A percentile compares a stretch with the other conserved stretches of the same genome.
phyloP scores from a whole-genome alignment of 305 asterid species.

The Coffea humblotiana region DNA sequence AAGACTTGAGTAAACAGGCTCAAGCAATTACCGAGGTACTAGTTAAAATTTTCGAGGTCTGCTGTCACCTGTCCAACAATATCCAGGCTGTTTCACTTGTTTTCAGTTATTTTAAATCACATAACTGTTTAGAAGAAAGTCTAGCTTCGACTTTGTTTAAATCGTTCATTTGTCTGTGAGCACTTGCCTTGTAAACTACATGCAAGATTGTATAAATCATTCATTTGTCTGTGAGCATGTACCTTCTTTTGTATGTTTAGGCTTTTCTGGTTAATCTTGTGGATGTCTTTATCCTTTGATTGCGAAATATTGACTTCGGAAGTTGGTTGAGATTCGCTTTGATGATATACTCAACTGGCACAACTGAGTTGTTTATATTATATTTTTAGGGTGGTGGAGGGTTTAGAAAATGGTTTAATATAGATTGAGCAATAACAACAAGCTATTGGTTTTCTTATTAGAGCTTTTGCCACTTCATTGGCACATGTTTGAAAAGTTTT shows the following conservation, averaged over 20 bases:
- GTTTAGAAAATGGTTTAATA: neutral
- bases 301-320: neutral
- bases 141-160: neutral
- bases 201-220: neutral
- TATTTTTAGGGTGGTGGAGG: neutral
- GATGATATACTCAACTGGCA: neutral
- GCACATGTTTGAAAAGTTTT: neutral
- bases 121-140: neutral
- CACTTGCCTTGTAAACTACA: neutral
- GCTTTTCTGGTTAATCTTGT: neutral
- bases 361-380: neutral
- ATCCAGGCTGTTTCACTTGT: neutral
- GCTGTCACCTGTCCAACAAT: neutral
- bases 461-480: neutral
- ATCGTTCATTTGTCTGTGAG: too few species aligned
- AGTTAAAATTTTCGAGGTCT: neutral
- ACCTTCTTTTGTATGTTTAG: neutral
- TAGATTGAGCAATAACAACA: too few species aligned
- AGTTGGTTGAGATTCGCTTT: neutral
- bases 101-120: neutral
- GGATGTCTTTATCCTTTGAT: neutral
- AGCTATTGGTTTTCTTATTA: too few species aligned
- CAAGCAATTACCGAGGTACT: constrained; percentile 80
- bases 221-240: neutral
- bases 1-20: constrained; percentile 76